Conservation (phyloP, 2,329 filamentous ascomycete species). For the Venturia carpophila region DNA sequence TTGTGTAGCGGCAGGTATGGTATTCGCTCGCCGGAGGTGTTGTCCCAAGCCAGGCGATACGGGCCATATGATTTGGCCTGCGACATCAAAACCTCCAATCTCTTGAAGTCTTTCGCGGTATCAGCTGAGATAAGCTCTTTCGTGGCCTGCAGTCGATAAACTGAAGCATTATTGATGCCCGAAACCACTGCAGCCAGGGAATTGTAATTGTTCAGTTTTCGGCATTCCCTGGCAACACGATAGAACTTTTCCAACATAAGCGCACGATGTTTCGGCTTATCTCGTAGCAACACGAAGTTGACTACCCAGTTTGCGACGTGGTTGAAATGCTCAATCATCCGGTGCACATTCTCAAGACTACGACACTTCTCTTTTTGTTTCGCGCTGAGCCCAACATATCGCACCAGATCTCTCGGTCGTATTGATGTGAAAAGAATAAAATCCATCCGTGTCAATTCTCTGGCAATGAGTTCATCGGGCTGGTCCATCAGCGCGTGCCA, state of each 20-base stretch:
- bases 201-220: slow-evolving; percentile 95
- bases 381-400: slow-evolving; percentile 71
- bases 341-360: slow-evolving; percentile 77
- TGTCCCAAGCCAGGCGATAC: slow-evolving; percentile 96
- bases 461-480: slow-evolving; percentile 75
- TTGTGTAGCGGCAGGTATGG: slow-evolving; percentile 88
- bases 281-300: slow-evolving; percentile 62
- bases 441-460: slow-evolving; percentile 89
- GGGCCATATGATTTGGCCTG: slow-evolving; percentile 88
- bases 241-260: slow-evolving; percentile 94
- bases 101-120: slow-evolving; percentile 75
- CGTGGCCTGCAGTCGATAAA: slow-evolving; percentile 77
- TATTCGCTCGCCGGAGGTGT: slow-evolving; percentile 80
- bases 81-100: slow-evolving; percentile 85
- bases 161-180: slow-evolving; percentile 79
- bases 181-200: slow-evolving; percentile 88
- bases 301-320: slow-evolving; percentile 50
- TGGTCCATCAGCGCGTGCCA: slow-evolving; percentile 89
- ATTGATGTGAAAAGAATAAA: slow-evolving; percentile 98
- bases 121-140: slow-evolving; percentile 63
- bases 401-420: slow-evolving; percentile 82
- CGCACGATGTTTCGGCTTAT: slow-evolving; percentile 92
- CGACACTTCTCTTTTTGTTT: slow-evolving; percentile 67
- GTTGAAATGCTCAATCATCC: slow-evolving; percentile 80
- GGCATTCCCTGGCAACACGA: slow-evolving; percentile 73